Percentiles rank a stretch among this genome's conserved stretches.
These are phyloP conservation scores for Debaryomyces tyrocola DNA, from an alignment of 805 yeast genomes.

Conservation along the genomic window DNA sequence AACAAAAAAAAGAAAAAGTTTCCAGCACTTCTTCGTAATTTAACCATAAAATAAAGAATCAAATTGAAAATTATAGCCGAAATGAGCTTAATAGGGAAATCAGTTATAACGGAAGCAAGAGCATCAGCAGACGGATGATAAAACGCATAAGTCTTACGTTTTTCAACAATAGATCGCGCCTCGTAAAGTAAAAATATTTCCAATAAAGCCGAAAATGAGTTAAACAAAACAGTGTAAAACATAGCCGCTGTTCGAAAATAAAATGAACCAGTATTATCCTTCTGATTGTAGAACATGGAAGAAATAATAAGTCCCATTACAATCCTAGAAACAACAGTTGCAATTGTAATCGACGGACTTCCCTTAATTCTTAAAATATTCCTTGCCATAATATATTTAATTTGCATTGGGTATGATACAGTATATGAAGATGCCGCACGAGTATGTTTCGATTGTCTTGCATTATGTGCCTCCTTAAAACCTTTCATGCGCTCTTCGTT, in stretches of 20 bases:
- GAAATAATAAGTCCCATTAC: slow-evolving; percentile 56
- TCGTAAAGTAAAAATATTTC: slow-evolving; percentile 54
- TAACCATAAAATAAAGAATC: slow-evolving; percentile 52
- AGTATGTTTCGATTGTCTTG: slow-evolving; percentile 17
- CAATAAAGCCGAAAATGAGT: slow-evolving; percentile 57
- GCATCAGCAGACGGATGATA: too few relatives aligned
- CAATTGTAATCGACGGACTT: slow-evolving; percentile 48
- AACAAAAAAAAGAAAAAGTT: slow-evolving; percentile 53
- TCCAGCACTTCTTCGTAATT: slow-evolving; percentile 53
- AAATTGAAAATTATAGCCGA: too few relatives aligned
- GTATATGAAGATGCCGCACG: slow-evolving; percentile 19
- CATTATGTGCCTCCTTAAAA: slow-evolving; percentile 21
- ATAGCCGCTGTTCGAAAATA: slow-evolving; percentile 59
- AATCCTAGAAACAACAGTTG: slow-evolving; percentile 44
- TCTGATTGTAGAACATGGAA: slow-evolving; percentile 55
- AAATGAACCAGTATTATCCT: slow-evolving; percentile 44
- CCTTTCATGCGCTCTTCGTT: slow-evolving; percentile 4
- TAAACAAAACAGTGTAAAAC: slow-evolving; percentile 65
- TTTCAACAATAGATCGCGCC: too few relatives aligned
- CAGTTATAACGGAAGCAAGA: too few relatives aligned
- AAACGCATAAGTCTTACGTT: too few relatives aligned
- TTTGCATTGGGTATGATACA: slow-evolving; percentile 49
- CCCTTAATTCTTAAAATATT: slow-evolving; percentile 51
- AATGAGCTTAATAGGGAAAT: too few relatives aligned
- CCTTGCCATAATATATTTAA: slow-evolving; percentile 44